Evolutionary conservation across 2,329 filamentous ascomycete species (phyloP).

Genomic region (Fusarium multiceps): DNA sequence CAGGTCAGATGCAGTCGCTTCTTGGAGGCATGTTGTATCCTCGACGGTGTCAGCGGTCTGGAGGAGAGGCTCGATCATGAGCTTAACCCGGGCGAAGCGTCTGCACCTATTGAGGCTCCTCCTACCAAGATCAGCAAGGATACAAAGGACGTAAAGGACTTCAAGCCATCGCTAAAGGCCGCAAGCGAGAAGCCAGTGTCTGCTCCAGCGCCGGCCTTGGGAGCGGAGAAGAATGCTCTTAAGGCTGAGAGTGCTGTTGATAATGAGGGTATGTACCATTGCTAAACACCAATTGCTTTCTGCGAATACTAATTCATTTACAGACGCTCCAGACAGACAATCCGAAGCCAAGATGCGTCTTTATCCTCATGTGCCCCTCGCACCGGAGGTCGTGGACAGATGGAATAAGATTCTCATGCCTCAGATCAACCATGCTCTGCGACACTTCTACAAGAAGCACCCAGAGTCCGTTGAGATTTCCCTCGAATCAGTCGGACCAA

Average conservation of each 20-base stretch:
- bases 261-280: slow-evolving; percentile 32
- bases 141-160: slow-evolving; percentile 21
- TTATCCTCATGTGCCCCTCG: slow-evolving; percentile 68
- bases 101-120: neutral
- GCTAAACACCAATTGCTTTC: no score
- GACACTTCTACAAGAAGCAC: slow-evolving; percentile 77
- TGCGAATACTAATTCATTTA: slow-evolving; percentile 2
- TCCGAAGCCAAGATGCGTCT: slow-evolving; percentile 62
- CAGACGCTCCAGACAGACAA: slow-evolving; percentile 44
- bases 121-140: slow-evolving; percentile 31
- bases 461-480: slow-evolving; percentile 83
- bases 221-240: neutral
- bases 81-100: slow-evolving; percentile 46
- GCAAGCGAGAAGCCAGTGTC: slow-evolving; percentile 34
- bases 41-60: slow-evolving; percentile 68
- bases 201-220: slow-evolving; percentile 2
- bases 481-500: slow-evolving; percentile 78
- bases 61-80: slow-evolving; percentile 66
- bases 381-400: slow-evolving; percentile 71
- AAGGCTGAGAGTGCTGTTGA: slow-evolving; percentile 26
- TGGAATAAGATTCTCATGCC: slow-evolving; percentile 80
- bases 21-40: slow-evolving; percentile 68
- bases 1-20: slow-evolving; percentile 68
- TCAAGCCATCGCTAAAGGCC: slow-evolving; percentile 8
- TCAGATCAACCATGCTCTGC: slow-evolving; percentile 76